Percentiles rank a stretch among this genome's conserved stretches.
These are phyloP conservation scores for Talaromyces funiculosus DNA, from an alignment of 2,329 filamentous ascomycete species.

Conservation along the genomic window DNA sequence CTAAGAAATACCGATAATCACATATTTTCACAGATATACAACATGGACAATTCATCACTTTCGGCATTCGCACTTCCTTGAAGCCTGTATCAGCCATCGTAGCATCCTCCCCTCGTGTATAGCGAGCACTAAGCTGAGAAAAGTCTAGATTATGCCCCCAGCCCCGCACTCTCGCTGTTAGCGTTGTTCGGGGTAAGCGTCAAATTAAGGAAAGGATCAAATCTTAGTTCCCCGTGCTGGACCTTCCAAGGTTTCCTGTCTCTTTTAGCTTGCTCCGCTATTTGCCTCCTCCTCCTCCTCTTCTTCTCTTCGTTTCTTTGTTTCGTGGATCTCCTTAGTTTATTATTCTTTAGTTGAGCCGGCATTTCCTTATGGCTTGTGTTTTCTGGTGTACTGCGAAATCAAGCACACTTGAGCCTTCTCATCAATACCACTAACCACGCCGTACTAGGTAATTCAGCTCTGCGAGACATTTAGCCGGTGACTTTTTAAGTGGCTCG, in stretches of 20 bases:
- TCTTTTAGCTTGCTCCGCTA: not conserved
- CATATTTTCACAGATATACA: not conserved
- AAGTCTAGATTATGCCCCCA: not conserved
- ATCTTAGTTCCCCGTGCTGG: not conserved
- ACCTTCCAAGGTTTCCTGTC: not conserved
- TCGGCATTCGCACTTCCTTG: not conserved
- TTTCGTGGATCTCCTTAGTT: not conserved
- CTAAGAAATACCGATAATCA: not conserved
- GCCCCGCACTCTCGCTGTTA: slow-evolving; percentile 1
- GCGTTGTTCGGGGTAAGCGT: not conserved
- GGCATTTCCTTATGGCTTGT: not conserved
- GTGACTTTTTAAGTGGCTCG: not conserved
- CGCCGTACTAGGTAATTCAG: not conserved
- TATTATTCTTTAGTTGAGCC: not conserved
- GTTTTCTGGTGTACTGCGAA: not conserved
- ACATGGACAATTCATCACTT: not conserved
- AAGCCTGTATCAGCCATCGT: not conserved
- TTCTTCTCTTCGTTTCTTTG: not conserved
- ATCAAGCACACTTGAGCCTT: not conserved
- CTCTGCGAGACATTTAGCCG: not conserved
- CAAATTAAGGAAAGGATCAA: not conserved
- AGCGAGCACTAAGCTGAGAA: not conserved
- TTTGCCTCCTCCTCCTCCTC: not conserved
- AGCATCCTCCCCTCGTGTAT: not conserved
- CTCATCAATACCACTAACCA: not conserved